phyloP scores from a whole-genome alignment of 768 basidiomycete genomes.

The Boletus tylopilopsis region DNA sequence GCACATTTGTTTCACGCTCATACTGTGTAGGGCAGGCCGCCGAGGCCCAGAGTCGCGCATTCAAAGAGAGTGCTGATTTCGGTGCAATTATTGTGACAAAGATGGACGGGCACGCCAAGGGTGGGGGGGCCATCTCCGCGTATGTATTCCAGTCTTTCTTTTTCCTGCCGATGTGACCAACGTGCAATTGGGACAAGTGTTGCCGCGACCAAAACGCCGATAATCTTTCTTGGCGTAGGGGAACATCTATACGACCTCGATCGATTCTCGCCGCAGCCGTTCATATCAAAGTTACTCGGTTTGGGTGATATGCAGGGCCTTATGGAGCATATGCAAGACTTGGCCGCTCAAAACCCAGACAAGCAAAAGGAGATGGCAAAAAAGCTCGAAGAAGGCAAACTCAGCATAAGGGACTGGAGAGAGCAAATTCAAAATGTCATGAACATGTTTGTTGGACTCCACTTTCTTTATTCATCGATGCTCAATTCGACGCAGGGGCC shows the following conservation, averaged over 20 bases:
- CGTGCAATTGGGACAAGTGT: conserved; percentile 54
- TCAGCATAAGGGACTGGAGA: conserved; percentile 95
- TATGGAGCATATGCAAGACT: conserved; percentile 98
- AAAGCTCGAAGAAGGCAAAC: conserved; percentile 95
- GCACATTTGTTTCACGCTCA: not conserved
- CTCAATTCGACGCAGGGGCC: conserved; percentile 63
- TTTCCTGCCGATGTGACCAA: conserved; percentile 5
- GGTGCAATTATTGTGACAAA: conserved; percentile 99
- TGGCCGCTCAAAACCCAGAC: conserved; percentile 90
- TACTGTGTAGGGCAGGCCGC: conserved; percentile 80
- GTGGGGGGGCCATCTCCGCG: conserved; percentile 99
- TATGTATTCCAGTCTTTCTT: conserved; percentile 39
- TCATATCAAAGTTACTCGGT: conserved; percentile 94
- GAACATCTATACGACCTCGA: conserved; percentile 98
- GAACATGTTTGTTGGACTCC: conserved; percentile 73
- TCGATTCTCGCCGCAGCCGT: conserved; percentile 92
- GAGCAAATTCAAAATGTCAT: conserved; percentile 97
- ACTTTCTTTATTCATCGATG: not conserved
- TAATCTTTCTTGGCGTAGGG: conserved; percentile 97
- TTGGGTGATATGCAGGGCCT: conserved; percentile 96
- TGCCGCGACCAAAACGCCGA: conserved; percentile 97
- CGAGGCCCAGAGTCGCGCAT: conserved; percentile 92
- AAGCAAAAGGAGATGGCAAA: conserved; percentile 98
- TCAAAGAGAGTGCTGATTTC: conserved; percentile 97
- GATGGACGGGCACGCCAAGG: conserved; percentile 99